phyloP scores from a whole-genome alignment of 345 rosid species.

The Populus tremula region DNA sequence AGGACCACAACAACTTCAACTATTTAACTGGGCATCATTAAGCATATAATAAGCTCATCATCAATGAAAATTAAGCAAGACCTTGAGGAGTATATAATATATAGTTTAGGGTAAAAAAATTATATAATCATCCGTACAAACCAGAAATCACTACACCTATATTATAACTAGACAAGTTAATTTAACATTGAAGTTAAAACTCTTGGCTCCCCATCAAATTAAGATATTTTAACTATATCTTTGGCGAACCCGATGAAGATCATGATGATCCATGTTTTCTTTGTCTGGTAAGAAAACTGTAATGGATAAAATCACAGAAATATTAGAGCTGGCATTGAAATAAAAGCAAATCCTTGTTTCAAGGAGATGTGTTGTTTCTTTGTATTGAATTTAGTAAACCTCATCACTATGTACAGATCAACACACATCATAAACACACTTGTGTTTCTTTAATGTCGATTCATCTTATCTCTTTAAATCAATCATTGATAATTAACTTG shows the following conservation, averaged over 20 bases:
- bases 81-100: neutral
- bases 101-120: neutral
- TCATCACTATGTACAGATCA: constrained; percentile 13
- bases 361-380: constrained; percentile 15
- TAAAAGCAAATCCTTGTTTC: constrained; percentile 25
- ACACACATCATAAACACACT: neutral
- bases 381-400: constrained; percentile 11
- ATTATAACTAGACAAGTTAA: neutral
- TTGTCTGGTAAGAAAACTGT: neutral
- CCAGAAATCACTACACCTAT: neutral
- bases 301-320: neutral
- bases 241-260: constrained; percentile 23
- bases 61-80: neutral
- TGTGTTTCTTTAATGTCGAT: neutral
- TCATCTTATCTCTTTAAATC: constrained; percentile 1
- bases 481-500: neutral
- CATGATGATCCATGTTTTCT: constrained; percentile 21
- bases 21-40: neutral
- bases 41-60: neutral
- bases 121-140: neutral
- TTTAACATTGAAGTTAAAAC: neutral
- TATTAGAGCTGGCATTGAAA: constrained; percentile 9
- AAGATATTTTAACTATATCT: neutral
- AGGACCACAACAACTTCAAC: neutral
- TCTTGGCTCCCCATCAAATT: neutral